Evolutionary conservation across 106 monocot species (phyloP).

Genomic region (Iris macrosiphon): DNA sequence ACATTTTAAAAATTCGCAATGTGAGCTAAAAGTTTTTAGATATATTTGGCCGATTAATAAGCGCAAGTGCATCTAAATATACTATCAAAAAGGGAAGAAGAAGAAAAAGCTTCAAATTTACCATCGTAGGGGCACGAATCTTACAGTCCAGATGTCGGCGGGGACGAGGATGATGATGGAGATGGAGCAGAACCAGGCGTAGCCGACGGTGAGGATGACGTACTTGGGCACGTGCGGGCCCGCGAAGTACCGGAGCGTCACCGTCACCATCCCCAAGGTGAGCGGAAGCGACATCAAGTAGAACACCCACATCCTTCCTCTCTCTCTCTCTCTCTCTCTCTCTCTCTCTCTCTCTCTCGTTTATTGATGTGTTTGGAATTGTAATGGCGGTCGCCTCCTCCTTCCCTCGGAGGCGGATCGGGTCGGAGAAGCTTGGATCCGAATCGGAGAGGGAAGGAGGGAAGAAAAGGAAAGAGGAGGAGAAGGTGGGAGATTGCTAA

Average conservation of each 20-base stretch:
- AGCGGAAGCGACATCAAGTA: constrained; percentile 59
- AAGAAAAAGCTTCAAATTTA: neutral
- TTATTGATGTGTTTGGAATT: no score
- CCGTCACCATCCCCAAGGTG: constrained; percentile 52
- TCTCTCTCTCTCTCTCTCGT: neutral
- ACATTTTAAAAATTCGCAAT: no score
- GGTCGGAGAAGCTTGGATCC: constrained; percentile 1
- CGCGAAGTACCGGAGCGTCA: constrained; percentile 62
- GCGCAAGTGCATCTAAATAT: neutral
- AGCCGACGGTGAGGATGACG: constrained; percentile 58
- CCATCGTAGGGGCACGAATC: constrained; percentile 3
- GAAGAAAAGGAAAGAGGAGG: neutral
- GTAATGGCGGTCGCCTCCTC: no score
- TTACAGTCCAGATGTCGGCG: constrained; percentile 60
- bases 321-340: neutral
- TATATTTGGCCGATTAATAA: no score
- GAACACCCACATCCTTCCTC: constrained; percentile 51
- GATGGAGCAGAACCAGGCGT: constrained; percentile 64
- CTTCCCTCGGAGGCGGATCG: neutral
- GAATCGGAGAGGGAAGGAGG: neutral
- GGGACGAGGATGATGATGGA: constrained; percentile 67
- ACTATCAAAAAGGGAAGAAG: neutral
- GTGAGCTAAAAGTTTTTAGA: no score
- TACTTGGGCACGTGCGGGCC: constrained; percentile 52
- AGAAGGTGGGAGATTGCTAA: no score